Conservation (phyloP, 1,284 basidiomycete species). For the Moesziomyces aphidis region DNA sequence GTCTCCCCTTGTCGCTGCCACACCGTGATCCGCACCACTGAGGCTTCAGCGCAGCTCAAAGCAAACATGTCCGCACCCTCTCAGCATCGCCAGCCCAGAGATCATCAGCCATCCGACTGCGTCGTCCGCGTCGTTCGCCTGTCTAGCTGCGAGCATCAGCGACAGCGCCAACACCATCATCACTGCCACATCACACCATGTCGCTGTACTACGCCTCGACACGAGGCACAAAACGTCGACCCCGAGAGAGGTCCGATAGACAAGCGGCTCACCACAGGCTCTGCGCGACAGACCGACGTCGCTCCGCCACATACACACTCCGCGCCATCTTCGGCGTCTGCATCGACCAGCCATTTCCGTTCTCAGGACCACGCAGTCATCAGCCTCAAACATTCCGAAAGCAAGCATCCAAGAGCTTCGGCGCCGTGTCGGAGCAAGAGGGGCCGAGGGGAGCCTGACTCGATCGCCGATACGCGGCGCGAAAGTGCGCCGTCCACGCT, state of each 20-base stretch:
- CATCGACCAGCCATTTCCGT: not conserved
- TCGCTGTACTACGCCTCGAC: not conserved
- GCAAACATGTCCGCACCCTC: not conserved
- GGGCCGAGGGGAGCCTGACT: not conserved
- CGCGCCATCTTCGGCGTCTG: not conserved
- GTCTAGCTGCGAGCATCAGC: slow-evolving; percentile 1
- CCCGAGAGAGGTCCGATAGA: too few relatives aligned
- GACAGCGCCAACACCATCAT: slow-evolving; percentile 2
- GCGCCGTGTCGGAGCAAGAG: not conserved
- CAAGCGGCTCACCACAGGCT: not conserved
- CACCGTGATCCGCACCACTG: not conserved
- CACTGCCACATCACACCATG: not conserved
- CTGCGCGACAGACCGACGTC: not conserved
- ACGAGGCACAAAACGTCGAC: too few relatives aligned
- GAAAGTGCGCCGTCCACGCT: slow-evolving; percentile 13
- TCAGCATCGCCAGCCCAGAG: not conserved
- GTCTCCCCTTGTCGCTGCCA: not conserved
- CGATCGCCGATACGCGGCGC: not conserved
- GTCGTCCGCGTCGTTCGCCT: slow-evolving; percentile 6
- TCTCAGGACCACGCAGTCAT: not conserved
- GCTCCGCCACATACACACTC: not conserved
- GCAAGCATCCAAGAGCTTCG: not conserved
- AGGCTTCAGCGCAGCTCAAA: not conserved
- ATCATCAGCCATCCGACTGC: slow-evolving; percentile 13
- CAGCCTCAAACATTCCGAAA: not conserved